Percentiles rank a stretch among this genome's conserved stretches.
phyloP scores from a whole-genome alignment of 2,329 filamentous ascomycete genomes.

The Penicillium oxalicum region DNA sequence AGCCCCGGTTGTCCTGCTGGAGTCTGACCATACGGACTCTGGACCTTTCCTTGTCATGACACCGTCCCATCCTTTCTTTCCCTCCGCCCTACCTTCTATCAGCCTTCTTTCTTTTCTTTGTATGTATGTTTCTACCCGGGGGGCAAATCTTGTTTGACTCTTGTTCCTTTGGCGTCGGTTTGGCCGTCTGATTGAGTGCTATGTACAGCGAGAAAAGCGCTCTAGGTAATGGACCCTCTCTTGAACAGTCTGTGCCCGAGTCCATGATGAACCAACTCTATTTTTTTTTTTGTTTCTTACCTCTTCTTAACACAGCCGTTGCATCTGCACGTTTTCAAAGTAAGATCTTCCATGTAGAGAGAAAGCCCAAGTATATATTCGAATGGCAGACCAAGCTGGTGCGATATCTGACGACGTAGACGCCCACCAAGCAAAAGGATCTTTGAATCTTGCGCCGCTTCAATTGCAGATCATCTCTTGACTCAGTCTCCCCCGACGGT shows the following conservation, averaged over 20 bases:
- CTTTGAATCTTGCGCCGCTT: too few species aligned
- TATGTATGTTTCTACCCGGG: slow-evolving; percentile 19
- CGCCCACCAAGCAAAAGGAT: too few species aligned
- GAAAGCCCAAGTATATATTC: too few species aligned
- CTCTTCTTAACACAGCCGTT: too few species aligned
- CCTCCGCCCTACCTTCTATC: not conserved
- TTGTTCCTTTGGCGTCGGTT: slow-evolving; percentile 9
- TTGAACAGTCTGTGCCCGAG: slow-evolving; percentile 12
- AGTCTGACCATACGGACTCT: not conserved
- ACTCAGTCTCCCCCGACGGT: too few species aligned
- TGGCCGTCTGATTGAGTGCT: slow-evolving; percentile 6
- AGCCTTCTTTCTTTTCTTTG: slow-evolving; percentile 13
- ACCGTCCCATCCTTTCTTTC: not conserved
- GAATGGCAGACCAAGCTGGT: too few species aligned
- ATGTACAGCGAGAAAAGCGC: slow-evolving; percentile 21
- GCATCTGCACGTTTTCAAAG: too few species aligned
- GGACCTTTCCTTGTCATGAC: not conserved
- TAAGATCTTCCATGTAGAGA: too few species aligned
- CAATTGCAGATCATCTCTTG: too few species aligned
- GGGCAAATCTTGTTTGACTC: slow-evolving; percentile 9
- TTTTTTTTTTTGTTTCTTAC: not conserved
- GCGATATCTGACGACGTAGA: too few species aligned
- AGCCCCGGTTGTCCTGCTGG: too few species aligned
- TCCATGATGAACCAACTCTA: not conserved
- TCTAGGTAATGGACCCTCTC: slow-evolving; percentile 1